Base-by-base conservation (phyloP, 768 basidiomycete genomes). In the Tubosaeta sp. region DNA sequence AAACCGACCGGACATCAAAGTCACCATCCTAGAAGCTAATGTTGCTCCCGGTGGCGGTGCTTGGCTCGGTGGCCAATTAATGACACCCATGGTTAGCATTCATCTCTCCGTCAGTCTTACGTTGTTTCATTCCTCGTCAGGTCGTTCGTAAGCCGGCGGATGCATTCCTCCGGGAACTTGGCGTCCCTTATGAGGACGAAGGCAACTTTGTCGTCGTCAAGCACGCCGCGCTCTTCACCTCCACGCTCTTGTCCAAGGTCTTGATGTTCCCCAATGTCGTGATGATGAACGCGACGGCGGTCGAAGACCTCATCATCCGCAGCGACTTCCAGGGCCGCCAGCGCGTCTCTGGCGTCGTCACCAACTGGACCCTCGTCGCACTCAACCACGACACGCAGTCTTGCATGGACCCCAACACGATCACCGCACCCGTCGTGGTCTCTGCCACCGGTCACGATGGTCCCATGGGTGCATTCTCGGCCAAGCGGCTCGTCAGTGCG, bases 11-110 rank as follows among this genome's bases (percentile, higher is more conserved):
- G 84, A 89, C 58, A 74, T 87, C 56, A 83, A 81, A 59, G 61
- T 80, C 56, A 78, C 79, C 45, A 80, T 89, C 62, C 72, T 88
- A 58, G 87, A 89, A 69, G 88, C 88, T 17, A 83, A 79, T 58
- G 87, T 90, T n/a, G 83, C 88, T 2, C 88, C 87, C 1, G 85
- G 85, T 48, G 85, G 85, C 50, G 84, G 86, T 32, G 86, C 85
- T 12, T 89, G 87, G 86, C 77, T 89, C 35, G 85, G 86, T 29
- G 85, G 85, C 8, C 86, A 88, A 68, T 72, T 88, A 50, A 88
- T 89, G 88, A 82, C 81, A 1, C 81, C 86, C 0, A 89, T 89
- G 87, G 86, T 83, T 62, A 49, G 64, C 57, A 22, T 16, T 12
- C 8, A 16, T 11, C n/a, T 47, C 17, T 5, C 7, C 1, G 3